These are phyloP conservation scores for Russula sp. DNA, from an alignment of 768 basidiomycete species.

Conservation along the genomic window DNA sequence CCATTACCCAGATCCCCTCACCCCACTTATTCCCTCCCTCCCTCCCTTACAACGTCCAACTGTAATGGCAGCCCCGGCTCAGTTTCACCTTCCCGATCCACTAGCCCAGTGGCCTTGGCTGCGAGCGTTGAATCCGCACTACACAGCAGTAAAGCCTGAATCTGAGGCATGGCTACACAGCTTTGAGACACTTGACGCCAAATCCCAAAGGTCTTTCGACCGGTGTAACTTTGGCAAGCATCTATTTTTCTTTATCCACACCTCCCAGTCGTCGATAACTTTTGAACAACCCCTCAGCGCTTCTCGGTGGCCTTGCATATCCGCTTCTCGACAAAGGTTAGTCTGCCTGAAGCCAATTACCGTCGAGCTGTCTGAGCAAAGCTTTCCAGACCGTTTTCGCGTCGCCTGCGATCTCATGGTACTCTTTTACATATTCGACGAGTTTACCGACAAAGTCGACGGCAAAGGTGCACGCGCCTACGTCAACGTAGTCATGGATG, in stretches of 20 bases:
- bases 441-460: too few relatives aligned
- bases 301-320: slow-evolving; percentile 7
- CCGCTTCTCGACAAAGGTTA: neutral
- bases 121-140: slow-evolving; percentile 34
- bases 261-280: too few relatives aligned
- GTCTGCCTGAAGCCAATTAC: too few relatives aligned
- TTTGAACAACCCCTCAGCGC: neutral
- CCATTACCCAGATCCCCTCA: too few relatives aligned
- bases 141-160: slow-evolving; percentile 29
- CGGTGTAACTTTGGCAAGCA: slow-evolving; percentile 30
- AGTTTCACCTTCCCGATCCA: slow-evolving; percentile 30
- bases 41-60: too few relatives aligned
- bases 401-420: too few relatives aligned
- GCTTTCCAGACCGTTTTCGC: too few relatives aligned
- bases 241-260: neutral
- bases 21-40: too few relatives aligned
- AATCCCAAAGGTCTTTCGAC: slow-evolving; percentile 35
- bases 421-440: too few relatives aligned
- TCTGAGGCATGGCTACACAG: slow-evolving; percentile 32
- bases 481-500: too few relatives aligned
- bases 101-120: slow-evolving; percentile 40
- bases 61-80: neutral
- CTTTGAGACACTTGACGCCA: slow-evolving; percentile 32
- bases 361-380: too few relatives aligned
- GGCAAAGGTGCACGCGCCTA: too few relatives aligned